These are phyloP conservation scores for Phytophthora sp. DNA, from an alignment of 352 stramenopile genomes.

Conservation along the genomic window DNA sequence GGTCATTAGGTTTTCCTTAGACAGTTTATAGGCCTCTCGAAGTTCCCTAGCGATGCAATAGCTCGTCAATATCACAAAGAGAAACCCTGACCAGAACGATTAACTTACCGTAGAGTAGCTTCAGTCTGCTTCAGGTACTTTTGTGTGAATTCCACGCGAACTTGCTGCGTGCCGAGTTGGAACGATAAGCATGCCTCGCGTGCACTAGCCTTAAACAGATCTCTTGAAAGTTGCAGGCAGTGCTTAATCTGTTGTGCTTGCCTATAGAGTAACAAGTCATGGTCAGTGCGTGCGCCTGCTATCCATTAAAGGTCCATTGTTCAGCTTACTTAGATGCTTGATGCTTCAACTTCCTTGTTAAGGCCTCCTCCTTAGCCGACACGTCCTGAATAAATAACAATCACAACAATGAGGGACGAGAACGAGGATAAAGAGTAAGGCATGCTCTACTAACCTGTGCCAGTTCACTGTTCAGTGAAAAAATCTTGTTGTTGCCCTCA, in stretches of 20 bases:
- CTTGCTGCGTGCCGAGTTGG: constrained; percentile 65
- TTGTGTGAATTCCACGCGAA: constrained; percentile 66
- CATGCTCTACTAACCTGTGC: constrained; percentile 48
- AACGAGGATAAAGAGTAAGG: neutral
- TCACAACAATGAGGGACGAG: neutral
- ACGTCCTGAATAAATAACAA: constrained; percentile 49
- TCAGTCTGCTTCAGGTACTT: constrained; percentile 69
- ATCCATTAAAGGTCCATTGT: neutral
- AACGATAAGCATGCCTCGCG: constrained; percentile 63
- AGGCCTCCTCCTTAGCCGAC: constrained; percentile 76
- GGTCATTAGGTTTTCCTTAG: constrained; percentile 72
- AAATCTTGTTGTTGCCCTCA: constrained; percentile 73
- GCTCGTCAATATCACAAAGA: neutral
- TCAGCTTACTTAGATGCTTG: constrained; percentile 62
- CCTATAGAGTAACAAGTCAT: constrained; percentile 21
- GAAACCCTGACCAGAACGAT: neutral
- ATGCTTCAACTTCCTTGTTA: constrained; percentile 77
- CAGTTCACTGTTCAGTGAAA: constrained; percentile 73
- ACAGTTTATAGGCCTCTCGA: constrained; percentile 59
- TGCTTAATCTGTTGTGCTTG: constrained; percentile 77
- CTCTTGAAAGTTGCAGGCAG: constrained; percentile 57
- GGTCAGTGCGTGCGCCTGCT: constrained; percentile 6
- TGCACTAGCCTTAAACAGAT: constrained; percentile 53
- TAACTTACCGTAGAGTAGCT: constrained; percentile 46
- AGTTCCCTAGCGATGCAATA: constrained; percentile 35